A percentile compares a stretch with the other conserved stretches of the same genome.
phyloP scores from a whole-genome alignment of 1,284 basidiomycete genomes.

The Flammula alnicola region DNA sequence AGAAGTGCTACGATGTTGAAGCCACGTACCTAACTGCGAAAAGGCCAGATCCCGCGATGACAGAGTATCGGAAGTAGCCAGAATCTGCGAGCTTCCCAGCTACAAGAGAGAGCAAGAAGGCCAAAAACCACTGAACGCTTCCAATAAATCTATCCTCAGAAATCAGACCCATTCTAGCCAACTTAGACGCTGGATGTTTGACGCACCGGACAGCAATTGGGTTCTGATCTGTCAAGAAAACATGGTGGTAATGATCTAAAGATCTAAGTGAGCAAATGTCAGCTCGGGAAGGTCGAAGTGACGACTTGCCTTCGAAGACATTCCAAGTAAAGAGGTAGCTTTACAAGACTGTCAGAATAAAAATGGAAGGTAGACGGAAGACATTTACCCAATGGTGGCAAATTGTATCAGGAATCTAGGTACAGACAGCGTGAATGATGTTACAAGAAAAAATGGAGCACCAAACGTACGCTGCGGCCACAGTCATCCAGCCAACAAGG shows the following conservation, averaged over 20 bases:
- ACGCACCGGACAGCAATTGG: constrained; percentile 26
- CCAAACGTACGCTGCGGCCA: constrained; percentile 27
- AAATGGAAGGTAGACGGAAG: background rate
- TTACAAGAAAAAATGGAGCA: background rate
- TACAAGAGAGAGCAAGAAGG: constrained; percentile 42
- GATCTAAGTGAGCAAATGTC: background rate
- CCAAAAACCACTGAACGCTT: constrained; percentile 40
- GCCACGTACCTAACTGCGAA: constrained; percentile 37
- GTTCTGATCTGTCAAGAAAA: constrained; percentile 24
- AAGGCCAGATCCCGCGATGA: constrained; percentile 39
- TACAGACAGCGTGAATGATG: background rate
- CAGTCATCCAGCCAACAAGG: constrained; percentile 25
- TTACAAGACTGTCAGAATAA: constrained; percentile 1
- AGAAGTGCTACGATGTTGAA: background rate
- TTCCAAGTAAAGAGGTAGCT: constrained; percentile 31
- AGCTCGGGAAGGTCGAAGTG: background rate
- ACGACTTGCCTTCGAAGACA: constrained; percentile 25
- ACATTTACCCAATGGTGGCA: constrained; percentile 27
- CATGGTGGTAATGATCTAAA: constrained; percentile 24
- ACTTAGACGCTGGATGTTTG: background rate
- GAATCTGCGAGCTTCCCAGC: constrained; percentile 42
- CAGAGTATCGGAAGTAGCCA: constrained; percentile 40
- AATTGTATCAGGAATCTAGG: constrained; percentile 29
- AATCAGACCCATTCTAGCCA: background rate
- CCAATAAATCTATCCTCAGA: constrained; percentile 27